Percentiles rank a stretch among this genome's conserved stretches.
These are phyloP conservation scores for Bothriochloa decipiens DNA, from an alignment of 176 grass and related monocot genomes.

Conservation along the genomic window DNA sequence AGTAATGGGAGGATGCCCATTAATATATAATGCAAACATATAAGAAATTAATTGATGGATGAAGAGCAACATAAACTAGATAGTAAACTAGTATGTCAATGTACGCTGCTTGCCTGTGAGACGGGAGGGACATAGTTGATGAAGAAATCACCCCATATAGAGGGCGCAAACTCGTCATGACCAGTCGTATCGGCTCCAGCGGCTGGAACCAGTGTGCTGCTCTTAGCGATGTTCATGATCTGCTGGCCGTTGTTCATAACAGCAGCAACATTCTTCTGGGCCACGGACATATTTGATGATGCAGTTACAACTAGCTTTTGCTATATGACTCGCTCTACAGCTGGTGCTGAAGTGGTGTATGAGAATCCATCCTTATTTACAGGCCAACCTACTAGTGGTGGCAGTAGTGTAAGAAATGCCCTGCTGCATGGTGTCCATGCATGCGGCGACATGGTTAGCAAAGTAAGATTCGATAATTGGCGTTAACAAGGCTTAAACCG, in stretches of 20 bases:
- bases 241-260: neutral
- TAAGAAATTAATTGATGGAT: too few relatives aligned
- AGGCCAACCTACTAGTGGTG: neutral
- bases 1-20: neutral
- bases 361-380: neutral
- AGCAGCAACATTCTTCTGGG: neutral
- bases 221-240: neutral
- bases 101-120: neutral
- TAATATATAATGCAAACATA: too few relatives aligned
- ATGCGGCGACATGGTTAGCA: too few relatives aligned
- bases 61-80: too few relatives aligned
- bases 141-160: conserved; percentile 14
- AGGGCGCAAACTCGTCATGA: neutral
- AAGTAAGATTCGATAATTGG: too few relatives aligned
- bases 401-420: too few relatives aligned
- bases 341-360: neutral
- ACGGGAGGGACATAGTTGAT: neutral
- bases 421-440: too few relatives aligned
- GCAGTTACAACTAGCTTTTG: neutral
- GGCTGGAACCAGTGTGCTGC: neutral
- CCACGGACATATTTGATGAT: neutral
- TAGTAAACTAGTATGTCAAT: too few relatives aligned
- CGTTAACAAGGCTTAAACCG: too few relatives aligned
- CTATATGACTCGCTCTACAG: neutral
- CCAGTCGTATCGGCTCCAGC: neutral